Evolutionary conservation across 805 yeast genomes (phyloP), one percentile per base, ranked within the genome.

Genomic region (Candida parachauliodes): DNA sequence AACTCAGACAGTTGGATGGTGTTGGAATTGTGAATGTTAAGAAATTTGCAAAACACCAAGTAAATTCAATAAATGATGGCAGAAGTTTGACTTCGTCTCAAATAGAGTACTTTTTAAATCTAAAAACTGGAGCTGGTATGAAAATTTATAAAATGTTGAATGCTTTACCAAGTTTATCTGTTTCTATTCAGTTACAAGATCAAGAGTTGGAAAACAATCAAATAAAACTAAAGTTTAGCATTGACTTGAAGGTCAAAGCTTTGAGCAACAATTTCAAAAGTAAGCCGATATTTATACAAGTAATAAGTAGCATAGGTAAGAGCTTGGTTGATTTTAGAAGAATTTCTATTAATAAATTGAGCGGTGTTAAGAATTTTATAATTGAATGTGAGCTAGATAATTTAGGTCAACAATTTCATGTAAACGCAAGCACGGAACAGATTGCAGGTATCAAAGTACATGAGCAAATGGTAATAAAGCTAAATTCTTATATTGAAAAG

Each of bases 1-100:
- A 65, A 3, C 48, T 76, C n/a, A 52, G 68, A 34, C 82, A 77
- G 39, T 37, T 77, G 8, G 69, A 68, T 19, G 73, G 70, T 5
- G 53, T 77, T 15, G 79, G 77, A 0, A 40, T 64, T 2, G 65
- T 59, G 0, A 55, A 66, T 18, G 65, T 70, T 0, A 52, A 68
- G 27, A 65, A 61, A 31, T 55, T 74, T 36, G 53, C 56, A 0
- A 59, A 54, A 15, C 60, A 61, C 7, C 55, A 63, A n/a, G 44
- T 76, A 2, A 39, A 34, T 3, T 46, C 48, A 2, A 51, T 76
- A 17, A 41, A 49, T 2, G 62, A 68, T 5, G 43, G 70, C 4
- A 32, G 42, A 15, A 18, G 36, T 0, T 44, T 71, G 21, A 44
- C 62, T 2, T 45, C 57, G 4, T 48, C 47, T 2, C 61, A 62